Conservation (phyloP, 2,329 filamentous ascomycete genomes). For the Fusarium beomiforme region DNA sequence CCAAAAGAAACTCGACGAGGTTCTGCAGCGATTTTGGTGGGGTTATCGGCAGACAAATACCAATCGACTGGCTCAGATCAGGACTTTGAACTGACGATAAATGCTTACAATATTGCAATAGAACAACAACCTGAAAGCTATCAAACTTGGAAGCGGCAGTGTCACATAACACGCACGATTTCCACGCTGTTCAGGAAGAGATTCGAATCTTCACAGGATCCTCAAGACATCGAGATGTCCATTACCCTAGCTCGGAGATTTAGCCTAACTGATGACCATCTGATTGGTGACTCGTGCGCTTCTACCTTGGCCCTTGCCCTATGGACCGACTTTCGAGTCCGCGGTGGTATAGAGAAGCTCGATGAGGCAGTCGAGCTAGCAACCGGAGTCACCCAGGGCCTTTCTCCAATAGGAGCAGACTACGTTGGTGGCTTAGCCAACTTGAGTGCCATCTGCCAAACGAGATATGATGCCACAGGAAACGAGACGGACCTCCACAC, state of each 20-base stretch:
- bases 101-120: too few relatives aligned
- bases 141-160: neutral
- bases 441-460: neutral
- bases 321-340: neutral
- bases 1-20: fast-evolving
- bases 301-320: neutral
- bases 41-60: fast-evolving
- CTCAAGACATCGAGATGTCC: neutral
- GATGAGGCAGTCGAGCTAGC: neutral
- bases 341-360: fast-evolving
- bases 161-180: fast-evolving
- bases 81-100: neutral
- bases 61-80: neutral
- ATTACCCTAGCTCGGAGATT: too few relatives aligned
- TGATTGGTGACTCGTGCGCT: fast-evolving
- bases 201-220: neutral
- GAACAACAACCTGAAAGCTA: too few relatives aligned
- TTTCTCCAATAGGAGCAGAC: fast-evolving
- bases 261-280: too few relatives aligned
- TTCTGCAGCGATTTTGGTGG: fast-evolving
- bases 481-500: neutral
- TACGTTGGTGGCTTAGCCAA: fast-evolving
- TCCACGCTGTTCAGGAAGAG: neutral
- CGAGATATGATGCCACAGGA: neutral
- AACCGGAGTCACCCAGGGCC: fast-evolving